Evolutionary conservation across 129 eudicot genomes (phyloP).

Genomic region (Logfia minima): DNA sequence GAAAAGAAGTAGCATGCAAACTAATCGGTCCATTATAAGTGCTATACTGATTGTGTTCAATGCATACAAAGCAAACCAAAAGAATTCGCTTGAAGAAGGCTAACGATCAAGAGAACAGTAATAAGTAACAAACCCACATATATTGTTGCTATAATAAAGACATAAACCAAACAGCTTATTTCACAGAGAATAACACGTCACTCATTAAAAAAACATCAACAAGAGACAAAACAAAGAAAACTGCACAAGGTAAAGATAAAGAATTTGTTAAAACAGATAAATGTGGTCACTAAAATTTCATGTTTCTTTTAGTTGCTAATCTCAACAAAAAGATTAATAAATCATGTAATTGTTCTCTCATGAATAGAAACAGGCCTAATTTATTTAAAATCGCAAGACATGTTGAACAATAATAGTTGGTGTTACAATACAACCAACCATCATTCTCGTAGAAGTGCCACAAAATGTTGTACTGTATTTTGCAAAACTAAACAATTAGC

Average conservation of each 20-base stretch:
- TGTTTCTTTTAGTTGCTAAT: slow-evolving; percentile 4
- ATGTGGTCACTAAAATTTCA: neutral
- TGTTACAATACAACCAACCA: neutral
- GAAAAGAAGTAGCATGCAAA: neutral
- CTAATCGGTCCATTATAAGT: neutral
- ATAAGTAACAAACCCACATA: neutral
- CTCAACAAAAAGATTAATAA: neutral
- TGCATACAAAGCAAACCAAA: neutral
- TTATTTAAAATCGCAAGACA: neutral
- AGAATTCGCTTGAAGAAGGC: neutral
- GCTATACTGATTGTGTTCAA: neutral
- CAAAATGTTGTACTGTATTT: neutral
- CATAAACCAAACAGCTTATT: neutral
- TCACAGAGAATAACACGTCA: neutral
- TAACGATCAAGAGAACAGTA: too few species aligned
- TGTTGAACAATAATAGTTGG: neutral
- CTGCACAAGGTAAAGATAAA: neutral
- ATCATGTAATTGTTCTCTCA: neutral
- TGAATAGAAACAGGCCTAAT: neutral
- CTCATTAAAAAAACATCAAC: neutral
- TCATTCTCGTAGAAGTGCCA: neutral
- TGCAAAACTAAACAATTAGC: neutral
- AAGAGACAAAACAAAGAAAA: neutral
- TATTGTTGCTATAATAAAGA: neutral
- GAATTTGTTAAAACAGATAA: neutral